Conservation (phyloP, 495 filamentous ascomycete genomes). For the Staphylotrichum longicolle region DNA sequence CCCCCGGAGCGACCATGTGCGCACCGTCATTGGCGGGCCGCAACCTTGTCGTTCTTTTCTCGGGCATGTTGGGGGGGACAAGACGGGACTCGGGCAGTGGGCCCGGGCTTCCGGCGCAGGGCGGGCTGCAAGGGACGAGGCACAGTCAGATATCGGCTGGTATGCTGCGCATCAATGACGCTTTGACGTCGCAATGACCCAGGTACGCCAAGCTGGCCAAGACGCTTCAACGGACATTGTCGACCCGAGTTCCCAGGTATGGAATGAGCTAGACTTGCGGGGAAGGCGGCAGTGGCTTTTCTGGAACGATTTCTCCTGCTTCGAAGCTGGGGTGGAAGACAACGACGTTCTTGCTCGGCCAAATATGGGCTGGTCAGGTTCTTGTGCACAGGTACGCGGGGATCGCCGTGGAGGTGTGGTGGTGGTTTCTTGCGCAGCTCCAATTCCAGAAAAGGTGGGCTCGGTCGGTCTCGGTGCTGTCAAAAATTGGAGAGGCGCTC, state of each 20-base stretch:
- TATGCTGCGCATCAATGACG: not conserved
- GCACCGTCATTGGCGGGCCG: slow-evolving; percentile 8
- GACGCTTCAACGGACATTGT: slow-evolving; percentile 10
- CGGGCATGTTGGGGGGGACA: not conserved
- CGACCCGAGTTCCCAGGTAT: slow-evolving; percentile 8
- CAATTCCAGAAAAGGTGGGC: too few species aligned
- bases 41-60: not conserved
- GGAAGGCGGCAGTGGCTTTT: not conserved
- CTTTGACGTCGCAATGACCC: not conserved
- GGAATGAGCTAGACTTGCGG: slow-evolving; percentile 11
- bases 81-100: slow-evolving; percentile 10
- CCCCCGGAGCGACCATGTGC: not conserved
- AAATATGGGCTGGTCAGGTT: too few species aligned
- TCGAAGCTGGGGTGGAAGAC: too few species aligned
- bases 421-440: too few species aligned
- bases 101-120: slow-evolving; percentile 10
- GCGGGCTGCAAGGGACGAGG: slow-evolving; percentile 12
- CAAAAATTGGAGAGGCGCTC: too few species aligned
- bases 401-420: too few species aligned
- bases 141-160: slow-evolving; percentile 6
- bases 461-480: too few species aligned
- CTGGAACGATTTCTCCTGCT: too few species aligned
- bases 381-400: too few species aligned
- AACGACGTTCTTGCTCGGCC: too few species aligned
- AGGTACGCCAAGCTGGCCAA: slow-evolving; percentile 16